A percentile compares a stretch with the other conserved stretches of the same genome.
phyloP scores from a whole-genome alignment of 2,329 filamentous ascomycete genomes.

The Leptographium galeiforme region DNA sequence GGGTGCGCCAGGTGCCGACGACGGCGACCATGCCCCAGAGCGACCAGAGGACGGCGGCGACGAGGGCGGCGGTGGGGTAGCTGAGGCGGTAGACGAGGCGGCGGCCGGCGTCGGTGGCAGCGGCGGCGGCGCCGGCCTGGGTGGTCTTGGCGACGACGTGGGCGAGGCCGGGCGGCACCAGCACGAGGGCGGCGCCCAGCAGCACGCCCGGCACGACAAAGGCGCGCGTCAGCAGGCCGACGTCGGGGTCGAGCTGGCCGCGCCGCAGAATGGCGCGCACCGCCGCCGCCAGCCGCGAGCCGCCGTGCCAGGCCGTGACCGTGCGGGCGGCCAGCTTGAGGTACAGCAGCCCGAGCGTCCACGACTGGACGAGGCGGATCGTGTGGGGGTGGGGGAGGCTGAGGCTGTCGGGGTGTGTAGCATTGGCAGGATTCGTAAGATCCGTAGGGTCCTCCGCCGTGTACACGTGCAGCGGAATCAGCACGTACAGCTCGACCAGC shows the following conservation, averaged over 20 bases:
- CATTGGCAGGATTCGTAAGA: too few relatives aligned
- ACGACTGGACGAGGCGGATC: slow-evolving; percentile 80
- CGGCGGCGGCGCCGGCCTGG: slow-evolving; percentile 6
- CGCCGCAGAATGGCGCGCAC: slow-evolving; percentile 59
- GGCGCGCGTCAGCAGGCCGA: slow-evolving; percentile 65
- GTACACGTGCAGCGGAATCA: slow-evolving; percentile 77
- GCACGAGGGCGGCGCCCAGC: slow-evolving; percentile 48
- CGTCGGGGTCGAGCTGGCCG: slow-evolving; percentile 69
- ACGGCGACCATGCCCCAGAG: slow-evolving; percentile 43
- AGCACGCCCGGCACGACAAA: slow-evolving; percentile 67
- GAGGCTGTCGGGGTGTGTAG: too few relatives aligned
- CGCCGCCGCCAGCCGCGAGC: slow-evolving; percentile 59
- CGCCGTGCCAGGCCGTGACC: slow-evolving; percentile 52
- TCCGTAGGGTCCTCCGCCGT: too few relatives aligned
- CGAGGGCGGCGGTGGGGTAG: slow-evolving; percentile 53
- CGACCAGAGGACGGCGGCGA: slow-evolving; percentile 30
- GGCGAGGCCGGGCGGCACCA: slow-evolving; percentile 49
- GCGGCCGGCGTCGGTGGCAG: slow-evolving; percentile 15
- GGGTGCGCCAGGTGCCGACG: slow-evolving; percentile 62
- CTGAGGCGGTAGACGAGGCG: slow-evolving; percentile 40
- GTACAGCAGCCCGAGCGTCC: slow-evolving; percentile 86
- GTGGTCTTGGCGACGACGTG: slow-evolving; percentile 29
- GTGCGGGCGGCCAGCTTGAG: slow-evolving; percentile 65
- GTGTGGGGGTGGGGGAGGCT: slow-evolving; percentile 54
- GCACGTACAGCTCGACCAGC: slow-evolving; percentile 75